Percentiles rank a stretch among this genome's conserved stretches.
Conservation (phyloP, 1,284 basidiomycete species). For the Fomitopsis betulina region DNA sequence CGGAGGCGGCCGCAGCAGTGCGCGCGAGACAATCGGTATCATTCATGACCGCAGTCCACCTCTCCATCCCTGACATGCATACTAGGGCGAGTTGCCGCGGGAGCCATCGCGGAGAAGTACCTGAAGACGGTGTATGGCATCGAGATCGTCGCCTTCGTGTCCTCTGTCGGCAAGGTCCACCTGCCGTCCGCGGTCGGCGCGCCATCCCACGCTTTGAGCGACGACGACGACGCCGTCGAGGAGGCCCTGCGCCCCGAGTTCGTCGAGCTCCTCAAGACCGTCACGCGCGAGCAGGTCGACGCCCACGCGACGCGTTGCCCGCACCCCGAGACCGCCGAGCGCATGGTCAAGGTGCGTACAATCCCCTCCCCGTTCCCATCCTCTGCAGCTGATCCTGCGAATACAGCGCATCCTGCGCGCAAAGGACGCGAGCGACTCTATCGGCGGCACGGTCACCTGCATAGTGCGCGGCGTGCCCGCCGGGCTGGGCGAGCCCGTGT, state of each 20-base stretch:
- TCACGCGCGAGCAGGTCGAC: conserved; percentile 90
- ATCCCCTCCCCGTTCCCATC: conserved; percentile 1
- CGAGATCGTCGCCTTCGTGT: conserved; percentile 97
- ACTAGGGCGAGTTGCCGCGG: conserved; percentile 91
- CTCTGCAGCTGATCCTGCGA: not conserved
- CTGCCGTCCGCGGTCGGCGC: conserved; percentile 53
- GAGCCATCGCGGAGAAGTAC: conserved; percentile 97
- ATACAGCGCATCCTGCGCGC: conserved; percentile 87
- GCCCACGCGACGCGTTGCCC: conserved; percentile 88
- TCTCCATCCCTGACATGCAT: not conserved
- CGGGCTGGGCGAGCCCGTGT: conserved; percentile 95
- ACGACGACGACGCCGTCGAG: conserved; percentile 67
- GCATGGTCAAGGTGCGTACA: conserved; percentile 77
- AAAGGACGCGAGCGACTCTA: conserved; percentile 89
- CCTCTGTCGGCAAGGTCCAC: conserved; percentile 91
- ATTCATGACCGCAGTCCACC: conserved; percentile 4
- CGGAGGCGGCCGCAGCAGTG: conserved; percentile 92
- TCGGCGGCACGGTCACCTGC: conserved; percentile 96
- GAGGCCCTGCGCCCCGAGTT: conserved; percentile 87
- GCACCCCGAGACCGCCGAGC: conserved; percentile 80
- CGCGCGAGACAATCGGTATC: conserved; percentile 93
- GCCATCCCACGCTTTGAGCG: conserved; percentile 38
- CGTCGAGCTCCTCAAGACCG: conserved; percentile 70
- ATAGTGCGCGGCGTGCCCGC: conserved; percentile 88
- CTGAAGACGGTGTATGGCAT: conserved; percentile 85